Base-by-base conservation (phyloP, 805 yeast species). In the Metschnikowia shivogae region DNA sequence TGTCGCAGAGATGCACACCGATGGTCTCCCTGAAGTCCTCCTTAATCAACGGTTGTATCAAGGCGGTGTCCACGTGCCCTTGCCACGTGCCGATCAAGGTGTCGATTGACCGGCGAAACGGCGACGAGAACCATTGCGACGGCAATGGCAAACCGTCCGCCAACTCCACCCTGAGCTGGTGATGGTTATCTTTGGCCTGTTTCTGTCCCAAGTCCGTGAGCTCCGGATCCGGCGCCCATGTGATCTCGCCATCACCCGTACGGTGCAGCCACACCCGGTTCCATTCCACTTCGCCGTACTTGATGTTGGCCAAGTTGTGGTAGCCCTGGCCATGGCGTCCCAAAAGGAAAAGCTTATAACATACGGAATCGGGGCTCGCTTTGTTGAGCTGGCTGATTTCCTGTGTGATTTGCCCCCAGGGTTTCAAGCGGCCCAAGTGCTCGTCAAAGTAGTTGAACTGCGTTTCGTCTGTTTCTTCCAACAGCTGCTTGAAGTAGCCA, bases 301-400 rank as follows among this genome's bases (percentile, higher is more conserved):
- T 63, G 13, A 62, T 41, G 52, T 74, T 73, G 24, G 76, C 78
- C 44, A 65, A 56, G 53, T 77, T 77, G 54, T 77, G 82, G 54
- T 54, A 75, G 1, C 81, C 82, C 49, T 77, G 78, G 4, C 81
- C 81, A 49, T 77, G 82, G 42, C 82, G 67, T 5, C 76, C 80
- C 30, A 76, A 62, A 47, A 70, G 70, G 33, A 77, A 58, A 9
- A 77, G 53, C 56, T 77, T 77, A 59, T 75, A 77, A 6, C 48
- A 44, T n/a, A 54, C 66, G 43, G 65, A 57, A 2, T 45, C 52
- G 5, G 47, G 52, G 29, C 67, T 54, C 6, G 46, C 34, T 1
- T 46, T 52, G 47, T 74, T 76, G 52, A 77, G 61, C n/a, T 57
- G 50, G 5, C 59, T 47, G 13, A 77, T 55, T n/a, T 63, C 52